Base-by-base conservation (phyloP, 305 asterid species). In the Coffea humblotiana region DNA sequence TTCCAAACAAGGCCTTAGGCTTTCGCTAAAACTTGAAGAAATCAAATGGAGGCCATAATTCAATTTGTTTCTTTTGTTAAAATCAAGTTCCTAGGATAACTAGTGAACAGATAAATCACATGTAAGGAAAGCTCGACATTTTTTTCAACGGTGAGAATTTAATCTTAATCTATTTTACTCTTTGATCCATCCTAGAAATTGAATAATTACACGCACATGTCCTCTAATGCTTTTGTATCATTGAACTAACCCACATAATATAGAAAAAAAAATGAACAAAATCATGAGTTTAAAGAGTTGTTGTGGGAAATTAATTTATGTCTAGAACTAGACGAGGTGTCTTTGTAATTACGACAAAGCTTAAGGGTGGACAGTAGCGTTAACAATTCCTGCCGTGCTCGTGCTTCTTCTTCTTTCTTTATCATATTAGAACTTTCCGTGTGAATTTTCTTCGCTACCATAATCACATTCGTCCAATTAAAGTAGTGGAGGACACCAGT, bases 381-480 rank as follows among this genome's bases (percentile, higher is more conserved):
- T 29, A 29, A 32, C 1, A 32, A 32, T 32, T 1, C 32, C 32
- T 32, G 32, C 32, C 32, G 19, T 51, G 56, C 19, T 2, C 4
- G n/a, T 54, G 23, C 61, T 23, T 16, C 61, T 54, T 60, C 32
- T 6, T 23, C 23, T 56, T 1, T 2, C 29, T 60, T 21, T 23
- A 40, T 18, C 10, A 21, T 40, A 8, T 43, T 71, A 27, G 14
- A 14, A 23, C 43, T 60, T 23, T 47, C 37, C 19, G 10, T 35
- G 12, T 11, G 16, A 23, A 74, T 35, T 18, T 64, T 64, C 27
- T 14, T 21, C 3, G 48, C 10, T 61, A 29, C 35, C 35, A 61
- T 73, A 12, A 77, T 51, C 29, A 45, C 60, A 49, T 83, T 58
- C 72, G 61, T 73, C 74, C 86, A 69, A 65, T 29, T 32, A 32